Evolutionary conservation across 345 rosid species (phyloP).

Genomic region (Pelargonium nanum): DNA sequence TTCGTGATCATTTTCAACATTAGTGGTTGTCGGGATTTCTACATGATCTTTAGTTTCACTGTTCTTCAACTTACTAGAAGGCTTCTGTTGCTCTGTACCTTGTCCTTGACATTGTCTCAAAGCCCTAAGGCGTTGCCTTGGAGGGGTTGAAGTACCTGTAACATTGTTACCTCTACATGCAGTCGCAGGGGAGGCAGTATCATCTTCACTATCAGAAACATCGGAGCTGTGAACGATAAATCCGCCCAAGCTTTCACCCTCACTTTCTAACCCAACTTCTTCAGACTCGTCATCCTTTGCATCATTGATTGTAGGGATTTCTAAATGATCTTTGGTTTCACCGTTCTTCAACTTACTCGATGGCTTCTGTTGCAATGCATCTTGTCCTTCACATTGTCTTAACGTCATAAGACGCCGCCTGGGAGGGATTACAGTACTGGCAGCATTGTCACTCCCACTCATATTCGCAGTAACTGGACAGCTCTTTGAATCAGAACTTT

Average conservation of each 20-base stretch:
- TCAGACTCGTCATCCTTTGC: slow-evolving; percentile 30
- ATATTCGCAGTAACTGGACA: too few species aligned
- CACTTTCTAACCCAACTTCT: slow-evolving; percentile 30
- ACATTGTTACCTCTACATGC: slow-evolving; percentile 4
- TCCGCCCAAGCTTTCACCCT: slow-evolving; percentile 35
- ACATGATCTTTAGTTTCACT: slow-evolving; percentile 11
- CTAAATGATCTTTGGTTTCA: slow-evolving; percentile 16
- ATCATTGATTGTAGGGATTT: slow-evolving; percentile 21
- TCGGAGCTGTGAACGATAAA: slow-evolving; percentile 44
- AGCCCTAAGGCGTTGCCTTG: slow-evolving; percentile 28
- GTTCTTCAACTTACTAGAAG: slow-evolving; percentile 11
- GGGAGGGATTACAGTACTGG: too few species aligned
- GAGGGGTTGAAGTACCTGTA: slow-evolving; percentile 7
- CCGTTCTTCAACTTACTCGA: slow-evolving; percentile 9
- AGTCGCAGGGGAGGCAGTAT: slow-evolving; percentile 8
- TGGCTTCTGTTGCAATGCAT: neutral
- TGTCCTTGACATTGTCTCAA: slow-evolving; percentile 27
- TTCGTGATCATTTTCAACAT: slow-evolving; percentile 23
- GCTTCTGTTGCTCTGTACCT: slow-evolving; percentile 2
- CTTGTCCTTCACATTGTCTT: neutral
- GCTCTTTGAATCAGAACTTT: slow-evolving; percentile 9
- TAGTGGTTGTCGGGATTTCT: slow-evolving; percentile 26
- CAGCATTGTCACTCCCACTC: too few species aligned
- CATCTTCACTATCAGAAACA: slow-evolving; percentile 11
- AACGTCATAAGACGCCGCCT: too few species aligned